These are phyloP conservation scores for Bryoerythrophyllum caledonicum DNA, from an alignment of 225 moss, liverwort and hornwort species.

Conservation along the genomic window DNA sequence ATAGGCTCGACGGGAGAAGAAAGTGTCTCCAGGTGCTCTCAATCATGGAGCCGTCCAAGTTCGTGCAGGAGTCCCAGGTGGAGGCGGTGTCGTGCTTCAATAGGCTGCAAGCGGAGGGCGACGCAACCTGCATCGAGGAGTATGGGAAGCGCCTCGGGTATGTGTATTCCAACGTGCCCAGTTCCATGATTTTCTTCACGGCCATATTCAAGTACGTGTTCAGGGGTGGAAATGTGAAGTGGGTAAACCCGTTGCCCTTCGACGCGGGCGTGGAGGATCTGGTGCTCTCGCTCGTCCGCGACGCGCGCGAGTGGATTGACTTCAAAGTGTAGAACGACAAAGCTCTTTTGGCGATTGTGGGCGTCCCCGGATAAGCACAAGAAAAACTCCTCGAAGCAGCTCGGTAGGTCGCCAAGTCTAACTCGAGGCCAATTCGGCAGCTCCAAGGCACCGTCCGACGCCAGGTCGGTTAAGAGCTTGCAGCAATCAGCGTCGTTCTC, in stretches of 20 bases:
- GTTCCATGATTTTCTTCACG: constrained; percentile 38
- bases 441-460: constrained; percentile 27
- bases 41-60: constrained; percentile 43
- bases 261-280: constrained; percentile 48
- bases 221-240: constrained; percentile 35
- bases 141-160: constrained; percentile 46
- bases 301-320: constrained; percentile 40
- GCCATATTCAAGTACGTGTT: constrained; percentile 39
- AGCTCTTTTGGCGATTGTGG: constrained; percentile 53
- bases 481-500: constrained; percentile 54
- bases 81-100: constrained; percentile 51
- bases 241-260: constrained; percentile 47
- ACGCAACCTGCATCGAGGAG: constrained; percentile 45
- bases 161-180: constrained; percentile 8
- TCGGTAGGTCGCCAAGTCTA: constrained; percentile 42
- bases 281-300: constrained; percentile 42
- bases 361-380: constrained; percentile 37
- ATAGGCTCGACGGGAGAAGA: constrained; percentile 37
- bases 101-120: constrained; percentile 33
- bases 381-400: constrained; percentile 24
- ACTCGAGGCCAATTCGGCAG: constrained; percentile 34
- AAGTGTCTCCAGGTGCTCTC: constrained; percentile 51
- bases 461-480: constrained; percentile 30
- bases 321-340: constrained; percentile 48
- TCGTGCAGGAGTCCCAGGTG: constrained; percentile 24